Evolutionary conservation across 257 asterid genomes (phyloP).

Genomic region (Penstemon davidsonii): DNA sequence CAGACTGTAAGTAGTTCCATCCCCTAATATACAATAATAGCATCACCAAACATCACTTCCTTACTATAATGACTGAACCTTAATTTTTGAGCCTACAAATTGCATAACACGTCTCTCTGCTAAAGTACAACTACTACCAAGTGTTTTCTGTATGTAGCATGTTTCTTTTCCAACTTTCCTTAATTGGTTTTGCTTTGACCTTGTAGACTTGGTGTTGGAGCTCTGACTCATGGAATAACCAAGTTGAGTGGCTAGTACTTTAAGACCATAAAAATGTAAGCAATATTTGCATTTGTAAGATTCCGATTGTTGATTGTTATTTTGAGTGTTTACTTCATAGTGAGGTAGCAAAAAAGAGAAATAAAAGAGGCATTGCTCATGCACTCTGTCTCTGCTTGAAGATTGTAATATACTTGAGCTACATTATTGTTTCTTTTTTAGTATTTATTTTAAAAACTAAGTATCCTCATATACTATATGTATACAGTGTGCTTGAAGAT

Average conservation of each 20-base stretch:
- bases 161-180: conserved; percentile 12
- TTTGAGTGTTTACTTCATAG: conserved; percentile 33
- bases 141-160: conserved; percentile 8
- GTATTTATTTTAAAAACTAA: conserved; percentile 14
- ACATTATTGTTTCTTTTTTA: conserved; percentile 12
- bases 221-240: conserved; percentile 47
- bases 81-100: conserved; percentile 3
- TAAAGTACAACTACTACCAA: conserved; percentile 4
- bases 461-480: background rate
- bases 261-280: conserved; percentile 18
- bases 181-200: conserved; percentile 27
- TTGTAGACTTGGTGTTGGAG: conserved; percentile 91
- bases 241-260: conserved; percentile 23
- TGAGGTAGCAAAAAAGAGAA: conserved; percentile 28
- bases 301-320: conserved; percentile 24
- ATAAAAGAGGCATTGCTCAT: conserved; percentile 31
- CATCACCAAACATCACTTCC: conserved; percentile 6
- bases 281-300: conserved; percentile 24
- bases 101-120: conserved; percentile 17
- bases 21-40: background rate
- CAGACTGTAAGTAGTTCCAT: conserved; percentile 71
- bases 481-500: too few species aligned
- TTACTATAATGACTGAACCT: background rate
- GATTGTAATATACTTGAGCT: conserved; percentile 28
- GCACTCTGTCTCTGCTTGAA: conserved; percentile 29